Conservation (phyloP, 139 green algal genomes). For the Haematococcus sp. region DNA sequence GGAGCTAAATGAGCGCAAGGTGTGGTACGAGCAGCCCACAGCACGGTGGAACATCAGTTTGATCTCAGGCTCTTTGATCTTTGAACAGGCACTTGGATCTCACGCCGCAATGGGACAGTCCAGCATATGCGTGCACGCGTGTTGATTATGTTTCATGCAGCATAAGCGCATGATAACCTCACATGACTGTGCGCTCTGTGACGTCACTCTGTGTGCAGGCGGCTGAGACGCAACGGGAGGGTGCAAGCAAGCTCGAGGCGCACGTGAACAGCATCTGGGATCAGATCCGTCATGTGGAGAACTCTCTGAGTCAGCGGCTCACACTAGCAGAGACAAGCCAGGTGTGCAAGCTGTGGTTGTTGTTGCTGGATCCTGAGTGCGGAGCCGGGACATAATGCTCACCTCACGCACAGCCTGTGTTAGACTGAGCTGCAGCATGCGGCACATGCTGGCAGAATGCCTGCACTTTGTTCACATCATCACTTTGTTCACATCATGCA, state of each 20-base stretch:
- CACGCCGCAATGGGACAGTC: background rate
- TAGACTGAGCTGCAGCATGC: too few relatives aligned
- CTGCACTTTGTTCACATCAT: background rate
- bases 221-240: conserved; percentile 18
- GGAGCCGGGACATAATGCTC: too few relatives aligned
- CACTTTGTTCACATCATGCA: background rate
- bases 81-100: background rate
- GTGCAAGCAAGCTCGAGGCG: conserved; percentile 28
- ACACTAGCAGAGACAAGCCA: conserved; percentile 42
- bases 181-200: background rate
- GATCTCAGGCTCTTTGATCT: too few relatives aligned
- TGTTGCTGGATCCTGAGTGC: too few relatives aligned
- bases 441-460: too few relatives aligned
- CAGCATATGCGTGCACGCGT: background rate
- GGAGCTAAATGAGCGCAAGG: conserved; percentile 3
- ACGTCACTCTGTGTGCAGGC: too few relatives aligned
- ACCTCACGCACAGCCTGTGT: too few relatives aligned
- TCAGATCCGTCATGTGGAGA: conserved; percentile 47
- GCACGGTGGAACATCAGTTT: too few relatives aligned
- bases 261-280: conserved; percentile 42
- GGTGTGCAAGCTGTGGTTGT: conserved; percentile 17
- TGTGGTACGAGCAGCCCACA: too few relatives aligned
- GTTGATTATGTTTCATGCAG: background rate
- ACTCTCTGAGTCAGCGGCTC: conserved; percentile 30
- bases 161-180: background rate